Base-by-base conservation (phyloP, 208 protist species). In the Wallacemonas collosoma region DNA sequence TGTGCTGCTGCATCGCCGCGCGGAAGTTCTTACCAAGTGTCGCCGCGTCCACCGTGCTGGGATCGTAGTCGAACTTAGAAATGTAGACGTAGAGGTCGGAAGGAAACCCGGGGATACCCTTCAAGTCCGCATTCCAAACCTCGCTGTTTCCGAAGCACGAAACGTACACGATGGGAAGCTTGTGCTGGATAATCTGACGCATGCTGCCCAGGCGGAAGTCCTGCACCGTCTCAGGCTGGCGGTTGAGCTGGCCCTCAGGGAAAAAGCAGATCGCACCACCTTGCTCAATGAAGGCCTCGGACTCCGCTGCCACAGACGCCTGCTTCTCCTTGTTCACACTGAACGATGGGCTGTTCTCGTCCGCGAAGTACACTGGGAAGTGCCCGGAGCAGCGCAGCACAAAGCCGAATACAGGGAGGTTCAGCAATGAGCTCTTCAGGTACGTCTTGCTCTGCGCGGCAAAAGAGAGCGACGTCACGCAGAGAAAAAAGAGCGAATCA, bases 301-400 rank as follows among this genome's bases (percentile, higher is more conserved):
- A 77, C 15, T 77, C 75, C n/a, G 36, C 77, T 5, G 64, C 72
- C 35, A 95, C 86, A 15, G 62, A 43, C 14, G 71, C 82, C 80
- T 95, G 90, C 71, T 86, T 90, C 41, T 89, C 86, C 77, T 85
- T 90, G 60, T 95, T 80, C 6, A 93, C 79, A 5, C 72, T 54
- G 54, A 93, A 95, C 50, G 72, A 81, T 45, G 44, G 40, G 50
- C 43, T 78, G 17, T 67, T 77, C 41, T 88, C 77, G 43, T 83
- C 73, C 3, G 73, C 83, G 67, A 93, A 96, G 76, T 93, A 91
- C 44, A 96, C 88, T 1, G 91, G 91, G 41, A 94, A 85, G 71
- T 94, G 82, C 0, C 82, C 91, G 43, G 71, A 82, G 57, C 80
- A 73, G 48, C 66, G 54, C 69, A 94, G 68, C n/a, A 89, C 76